A percentile compares a stretch with the other conserved stretches of the same genome.
Evolutionary conservation across 2,329 filamentous ascomycete genomes (phyloP).

Genomic region (Karstenula rhodostoma): DNA sequence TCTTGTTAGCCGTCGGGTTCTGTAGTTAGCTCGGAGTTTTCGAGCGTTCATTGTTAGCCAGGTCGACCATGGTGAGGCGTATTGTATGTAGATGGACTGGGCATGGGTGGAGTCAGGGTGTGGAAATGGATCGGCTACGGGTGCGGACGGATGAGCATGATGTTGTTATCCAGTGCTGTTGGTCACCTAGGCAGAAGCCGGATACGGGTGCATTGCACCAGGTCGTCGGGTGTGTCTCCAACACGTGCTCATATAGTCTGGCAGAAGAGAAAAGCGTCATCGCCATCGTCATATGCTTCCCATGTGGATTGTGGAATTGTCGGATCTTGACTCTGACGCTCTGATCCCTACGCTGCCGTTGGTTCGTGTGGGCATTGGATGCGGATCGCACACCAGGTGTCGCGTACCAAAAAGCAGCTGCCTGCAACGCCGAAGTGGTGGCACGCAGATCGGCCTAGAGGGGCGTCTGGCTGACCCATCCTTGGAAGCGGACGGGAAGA

Average conservation of each 20-base stretch:
- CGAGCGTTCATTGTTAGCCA: background rate
- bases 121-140: background rate
- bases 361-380: background rate
- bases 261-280: background rate
- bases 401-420: background rate
- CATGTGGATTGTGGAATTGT: background rate
- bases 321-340: background rate
- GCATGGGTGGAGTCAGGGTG: constrained; percentile 6
- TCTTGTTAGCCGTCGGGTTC: background rate
- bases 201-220: background rate
- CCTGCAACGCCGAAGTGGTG: background rate
- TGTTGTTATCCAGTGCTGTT: constrained; percentile 5
- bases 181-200: background rate
- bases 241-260: background rate
- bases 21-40: constrained; percentile 8
- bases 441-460: background rate
- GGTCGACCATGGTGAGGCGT: background rate
- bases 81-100: constrained; percentile 7
- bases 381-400: background rate
- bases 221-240: background rate
- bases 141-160: constrained; percentile 10
- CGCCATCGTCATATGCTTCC: background rate
- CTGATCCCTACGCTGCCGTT: background rate
- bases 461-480: background rate
- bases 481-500: background rate